Conservation (phyloP, 108 stramenopile genomes). For the Phaeodactylum tricornutum region DNA sequence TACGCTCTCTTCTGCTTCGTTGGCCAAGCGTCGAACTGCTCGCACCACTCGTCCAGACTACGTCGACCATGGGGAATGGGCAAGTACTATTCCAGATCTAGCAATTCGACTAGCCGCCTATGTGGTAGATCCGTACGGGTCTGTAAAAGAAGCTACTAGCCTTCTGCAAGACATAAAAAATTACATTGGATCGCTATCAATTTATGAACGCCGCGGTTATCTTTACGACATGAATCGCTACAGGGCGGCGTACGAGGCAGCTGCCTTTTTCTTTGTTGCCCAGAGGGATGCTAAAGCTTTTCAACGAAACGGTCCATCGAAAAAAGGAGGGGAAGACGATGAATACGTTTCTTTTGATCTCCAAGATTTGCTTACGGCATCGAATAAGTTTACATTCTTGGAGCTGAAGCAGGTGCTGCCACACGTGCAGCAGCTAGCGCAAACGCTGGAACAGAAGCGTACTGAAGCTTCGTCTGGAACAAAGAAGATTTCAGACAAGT, state of each 20-base stretch:
- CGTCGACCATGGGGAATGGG: neutral
- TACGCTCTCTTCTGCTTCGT: neutral
- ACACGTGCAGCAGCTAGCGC: neutral
- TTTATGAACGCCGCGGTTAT: neutral
- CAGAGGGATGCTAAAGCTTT: neutral
- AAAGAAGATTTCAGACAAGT: neutral
- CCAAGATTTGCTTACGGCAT: neutral
- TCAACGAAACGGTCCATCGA: neutral
- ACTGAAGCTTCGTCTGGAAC: neutral
- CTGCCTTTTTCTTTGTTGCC: neutral
- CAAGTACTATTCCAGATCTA: neutral
- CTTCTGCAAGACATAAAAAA: neutral
- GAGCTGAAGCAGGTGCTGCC: neutral
- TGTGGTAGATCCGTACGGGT: neutral
- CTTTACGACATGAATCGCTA: slow-evolving; percentile 2
- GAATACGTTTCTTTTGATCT: neutral
- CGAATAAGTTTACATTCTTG: neutral
- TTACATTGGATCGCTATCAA: neutral
- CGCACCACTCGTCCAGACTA: neutral
- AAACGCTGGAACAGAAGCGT: neutral
- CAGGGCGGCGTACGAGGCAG: slow-evolving; percentile 4
- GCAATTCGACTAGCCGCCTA: neutral
- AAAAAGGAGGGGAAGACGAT: neutral
- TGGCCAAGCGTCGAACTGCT: neutral
- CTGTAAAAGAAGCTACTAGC: neutral